Evolutionary conservation across 2,329 filamentous ascomycete species (phyloP).

Genomic region (Sordariomycetes sp.): DNA sequence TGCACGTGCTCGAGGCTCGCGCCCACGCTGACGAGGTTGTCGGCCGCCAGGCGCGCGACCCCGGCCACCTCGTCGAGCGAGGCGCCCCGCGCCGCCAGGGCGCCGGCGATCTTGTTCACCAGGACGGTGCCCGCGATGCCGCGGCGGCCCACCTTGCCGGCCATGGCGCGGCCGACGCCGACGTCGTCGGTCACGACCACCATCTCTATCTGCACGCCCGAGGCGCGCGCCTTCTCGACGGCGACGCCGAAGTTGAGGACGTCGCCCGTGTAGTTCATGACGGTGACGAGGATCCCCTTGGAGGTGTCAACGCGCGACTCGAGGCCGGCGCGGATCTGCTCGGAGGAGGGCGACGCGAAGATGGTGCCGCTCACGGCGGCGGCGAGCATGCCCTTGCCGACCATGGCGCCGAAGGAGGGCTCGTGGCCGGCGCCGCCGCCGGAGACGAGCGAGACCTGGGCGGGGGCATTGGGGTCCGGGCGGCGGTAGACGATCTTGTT

Average conservation of each 20-base stretch:
- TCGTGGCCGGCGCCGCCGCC: constrained; percentile 89
- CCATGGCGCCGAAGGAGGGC: constrained; percentile 76
- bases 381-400: constrained; percentile 69
- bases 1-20: constrained; percentile 87
- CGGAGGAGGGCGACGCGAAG: constrained; percentile 70
- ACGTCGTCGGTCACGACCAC: constrained; percentile 88
- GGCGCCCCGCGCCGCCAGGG: constrained; percentile 62
- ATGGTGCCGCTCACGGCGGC: constrained; percentile 81
- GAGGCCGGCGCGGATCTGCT: constrained; percentile 73
- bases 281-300: constrained; percentile 74
- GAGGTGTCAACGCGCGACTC: constrained; percentile 59
- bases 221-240: constrained; percentile 80
- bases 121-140: constrained; percentile 88
- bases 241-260: constrained; percentile 90
- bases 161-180: constrained; percentile 69
- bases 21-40: constrained; percentile 76
- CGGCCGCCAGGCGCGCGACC: constrained; percentile 59
- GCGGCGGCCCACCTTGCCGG: constrained; percentile 84
- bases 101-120: constrained; percentile 83
- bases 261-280: constrained; percentile 92
- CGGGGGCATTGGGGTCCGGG: constrained; percentile 29
- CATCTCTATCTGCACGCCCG: constrained; percentile 72
- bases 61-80: constrained; percentile 60
- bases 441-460: constrained; percentile 71
- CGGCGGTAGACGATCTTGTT: constrained; percentile 81